Evolutionary conservation across 192 early-diverging fungal genomes (phyloP).

Genomic region (Linnemannia hyalina): DNA sequence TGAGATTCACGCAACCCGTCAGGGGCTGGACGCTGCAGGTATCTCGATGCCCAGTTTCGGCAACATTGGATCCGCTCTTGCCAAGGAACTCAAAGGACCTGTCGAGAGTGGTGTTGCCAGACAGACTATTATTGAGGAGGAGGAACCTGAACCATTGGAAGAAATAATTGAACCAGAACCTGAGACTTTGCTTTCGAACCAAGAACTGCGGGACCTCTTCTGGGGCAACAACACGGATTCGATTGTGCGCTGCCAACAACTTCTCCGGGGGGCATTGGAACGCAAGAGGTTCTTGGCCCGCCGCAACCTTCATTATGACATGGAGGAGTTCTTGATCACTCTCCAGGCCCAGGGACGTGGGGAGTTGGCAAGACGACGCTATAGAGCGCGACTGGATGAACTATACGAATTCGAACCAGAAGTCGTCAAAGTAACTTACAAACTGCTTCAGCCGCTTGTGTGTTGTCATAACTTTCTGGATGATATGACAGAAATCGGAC

Average conservation of each 20-base stretch:
- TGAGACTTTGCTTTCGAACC: conserved; percentile 53
- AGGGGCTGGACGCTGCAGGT: conserved; percentile 85
- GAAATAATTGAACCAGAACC: conserved; percentile 51
- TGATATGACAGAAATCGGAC: no score
- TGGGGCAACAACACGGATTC: conserved; percentile 46
- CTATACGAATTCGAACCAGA: conserved; percentile 67
- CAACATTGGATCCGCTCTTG: conserved; percentile 80
- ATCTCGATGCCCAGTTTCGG: conserved; percentile 92
- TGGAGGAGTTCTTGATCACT: conserved; percentile 49
- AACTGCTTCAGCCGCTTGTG: neutral
- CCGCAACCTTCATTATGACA: conserved; percentile 27
- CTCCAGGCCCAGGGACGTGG: conserved; percentile 73
- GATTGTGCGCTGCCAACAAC: conserved; percentile 36
- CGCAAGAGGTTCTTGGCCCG: conserved; percentile 47
- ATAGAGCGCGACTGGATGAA: conserved; percentile 65
- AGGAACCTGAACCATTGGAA: conserved; percentile 50
- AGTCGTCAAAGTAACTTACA: conserved; percentile 51
- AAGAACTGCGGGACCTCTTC: conserved; percentile 46
- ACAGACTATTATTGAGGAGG: conserved; percentile 50
- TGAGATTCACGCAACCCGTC: conserved; percentile 81
- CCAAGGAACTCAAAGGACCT: conserved; percentile 61
- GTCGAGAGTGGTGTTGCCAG: conserved; percentile 11
- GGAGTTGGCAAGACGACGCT: conserved; percentile 63
- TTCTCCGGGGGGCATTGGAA: conserved; percentile 44
- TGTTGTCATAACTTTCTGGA: neutral